These are phyloP conservation scores for Macadamia tetraphylla DNA, from an alignment of 164 flowering plant genomes.

Conservation along the genomic window DNA sequence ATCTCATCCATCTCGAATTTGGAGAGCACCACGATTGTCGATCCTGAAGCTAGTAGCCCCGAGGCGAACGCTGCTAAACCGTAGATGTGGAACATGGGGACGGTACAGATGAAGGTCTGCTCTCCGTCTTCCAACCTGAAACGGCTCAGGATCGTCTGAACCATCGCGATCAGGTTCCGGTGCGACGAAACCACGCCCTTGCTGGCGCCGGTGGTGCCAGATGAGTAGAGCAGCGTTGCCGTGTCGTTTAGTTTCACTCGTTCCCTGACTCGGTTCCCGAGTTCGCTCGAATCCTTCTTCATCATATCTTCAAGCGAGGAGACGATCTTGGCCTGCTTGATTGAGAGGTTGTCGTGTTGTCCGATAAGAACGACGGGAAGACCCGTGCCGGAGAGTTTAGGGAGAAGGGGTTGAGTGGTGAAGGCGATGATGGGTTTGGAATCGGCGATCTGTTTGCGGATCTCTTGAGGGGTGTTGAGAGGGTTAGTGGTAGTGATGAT, in stretches of 20 bases:
- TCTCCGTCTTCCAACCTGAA: conserved; percentile 29
- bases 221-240: conserved; percentile 81
- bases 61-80: conserved; percentile 45
- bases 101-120: conserved; percentile 51
- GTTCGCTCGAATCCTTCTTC: conserved; percentile 22
- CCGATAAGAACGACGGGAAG: conserved; percentile 56
- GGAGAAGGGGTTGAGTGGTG: conserved; percentile 43
- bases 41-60: conserved; percentile 33
- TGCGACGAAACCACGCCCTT: conserved; percentile 85
- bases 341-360: background rate
- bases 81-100: conserved; percentile 90
- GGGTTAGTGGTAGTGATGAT: conserved; percentile 88
- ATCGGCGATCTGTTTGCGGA: conserved; percentile 63
- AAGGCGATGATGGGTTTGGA: conserved; percentile 76
- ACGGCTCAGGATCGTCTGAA: conserved; percentile 35
- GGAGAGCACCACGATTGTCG: conserved; percentile 33
- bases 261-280: conserved; percentile 19
- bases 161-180: conserved; percentile 66
- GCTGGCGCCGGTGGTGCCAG: conserved; percentile 93
- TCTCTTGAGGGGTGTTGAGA: conserved; percentile 70
- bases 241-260: conserved; percentile 61
- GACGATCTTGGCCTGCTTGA: conserved; percentile 14
- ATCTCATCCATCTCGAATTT: conserved; percentile 33
- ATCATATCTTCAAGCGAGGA: conserved; percentile 31
- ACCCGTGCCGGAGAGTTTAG: conserved; percentile 50